Evolutionary conservation across 2,329 filamentous ascomycete species (phyloP), one percentile per base, ranked within the genome.

Genomic region (Cyphellophora attinorum): DNA sequence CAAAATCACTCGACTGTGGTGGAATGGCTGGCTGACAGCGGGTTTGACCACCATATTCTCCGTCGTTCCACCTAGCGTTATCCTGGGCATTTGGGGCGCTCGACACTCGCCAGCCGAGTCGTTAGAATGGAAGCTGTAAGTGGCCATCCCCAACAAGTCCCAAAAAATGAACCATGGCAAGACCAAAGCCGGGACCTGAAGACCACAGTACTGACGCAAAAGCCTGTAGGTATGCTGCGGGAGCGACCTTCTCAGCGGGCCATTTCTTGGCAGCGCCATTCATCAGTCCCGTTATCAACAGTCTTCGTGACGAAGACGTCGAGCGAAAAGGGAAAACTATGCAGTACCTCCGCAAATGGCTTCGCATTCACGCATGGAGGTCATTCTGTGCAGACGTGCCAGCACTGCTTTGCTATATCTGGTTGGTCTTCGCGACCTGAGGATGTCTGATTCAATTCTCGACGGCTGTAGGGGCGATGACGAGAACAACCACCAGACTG

Each of bases 401-500:
- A 13, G 35, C 38, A 5, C 18, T 41, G 33, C 27, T 31, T 18
- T 41, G 40, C 31, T 44, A 40, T 19, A 29, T 13, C 3, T 31
- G 13, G 21, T 29, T 41, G 11, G 35, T 33, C 11, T 39, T 39
- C 29, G 27, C 30, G 16, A 15, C 19, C 5, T 32, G n/a, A 35
- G 18, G 29, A 8, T 25, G 21, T 25, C 21, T 25, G 8, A 31
- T 33, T 39, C 37, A 39, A 19, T 48, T 55, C 51, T 65, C 63
- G 50, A 65, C 65, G 19, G 53, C 58, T 27, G 47, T 45, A 3
- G 70, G 67, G 14, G 68, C 67, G 42, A 78, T 61, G 2, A 64
- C 67, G 42, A 79, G 46, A 27, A 80, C 71, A 3, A 79, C 71
- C 10, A 74, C 67, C 45, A 80, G 53, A 50, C 72, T 72, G 37